These are phyloP conservation scores for Saturnispora hagleri DNA, from an alignment of 805 yeast genomes.

Conservation along the genomic window DNA sequence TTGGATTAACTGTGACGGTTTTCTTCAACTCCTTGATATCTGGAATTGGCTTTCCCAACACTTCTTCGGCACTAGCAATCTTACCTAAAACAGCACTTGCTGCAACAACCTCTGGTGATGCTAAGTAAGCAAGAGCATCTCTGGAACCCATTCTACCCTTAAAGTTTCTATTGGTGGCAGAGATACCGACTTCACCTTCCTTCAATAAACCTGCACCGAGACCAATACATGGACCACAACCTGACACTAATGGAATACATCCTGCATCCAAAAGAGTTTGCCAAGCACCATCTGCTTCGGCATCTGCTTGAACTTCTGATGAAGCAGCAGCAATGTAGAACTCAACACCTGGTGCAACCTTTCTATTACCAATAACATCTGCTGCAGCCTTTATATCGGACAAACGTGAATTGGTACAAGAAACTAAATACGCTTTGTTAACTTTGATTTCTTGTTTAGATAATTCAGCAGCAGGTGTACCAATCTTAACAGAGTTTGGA, in stretches of 20 bases:
- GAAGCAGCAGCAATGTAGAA: constrained; percentile 98
- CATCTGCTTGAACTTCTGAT: constrained; percentile 84
- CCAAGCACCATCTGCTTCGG: constrained; percentile 91
- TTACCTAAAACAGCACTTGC: constrained; percentile 95
- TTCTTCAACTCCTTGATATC: constrained; percentile 41
- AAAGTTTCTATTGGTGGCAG: constrained; percentile 97
- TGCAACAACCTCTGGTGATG: constrained; percentile 97
- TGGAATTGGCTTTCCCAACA: constrained; percentile 48
- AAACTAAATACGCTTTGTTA: constrained; percentile 93
- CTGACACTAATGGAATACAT: constrained; percentile 91
- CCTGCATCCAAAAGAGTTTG: constrained; percentile 83
- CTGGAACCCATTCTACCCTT: constrained; percentile 99
- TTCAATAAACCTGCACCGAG: constrained; percentile 88
- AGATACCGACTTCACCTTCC: constrained; percentile 96
- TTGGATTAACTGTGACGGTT: constrained; percentile 27
- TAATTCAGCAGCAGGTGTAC: constrained; percentile 68
- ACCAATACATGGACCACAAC: constrained; percentile 99
- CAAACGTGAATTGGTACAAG: constrained; percentile 92
- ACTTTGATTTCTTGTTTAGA: constrained; percentile 65
- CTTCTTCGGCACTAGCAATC: constrained; percentile 87
- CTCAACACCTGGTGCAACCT: constrained; percentile 83
- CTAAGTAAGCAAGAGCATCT: constrained; percentile 91
- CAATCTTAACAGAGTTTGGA: constrained; percentile 93
- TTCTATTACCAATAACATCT: constrained; percentile 67
- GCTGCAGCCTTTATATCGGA: constrained; percentile 95